phyloP scores from a whole-genome alignment of 2,329 filamentous ascomycete genomes.

The Colletotrichum sp. region DNA sequence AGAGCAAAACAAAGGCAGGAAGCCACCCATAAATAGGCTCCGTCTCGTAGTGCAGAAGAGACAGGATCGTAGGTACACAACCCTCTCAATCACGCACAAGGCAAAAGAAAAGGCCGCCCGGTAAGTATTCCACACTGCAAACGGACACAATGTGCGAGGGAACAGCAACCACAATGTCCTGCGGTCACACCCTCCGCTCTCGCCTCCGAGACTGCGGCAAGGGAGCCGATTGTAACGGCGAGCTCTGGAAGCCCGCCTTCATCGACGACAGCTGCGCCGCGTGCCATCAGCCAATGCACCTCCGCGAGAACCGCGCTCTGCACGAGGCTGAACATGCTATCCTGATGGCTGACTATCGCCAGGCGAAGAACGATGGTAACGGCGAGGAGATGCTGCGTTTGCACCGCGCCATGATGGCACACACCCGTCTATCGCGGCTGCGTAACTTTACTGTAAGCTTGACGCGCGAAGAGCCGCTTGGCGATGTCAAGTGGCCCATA shows the following conservation, averaged over 20 bases:
- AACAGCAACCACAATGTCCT: conserved; percentile 27
- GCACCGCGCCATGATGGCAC: conserved; percentile 25
- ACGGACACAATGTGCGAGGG: conserved; percentile 28
- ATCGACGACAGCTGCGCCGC: conserved; percentile 41
- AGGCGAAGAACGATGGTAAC: conserved; percentile 28
- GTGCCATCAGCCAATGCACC: conserved; percentile 36
- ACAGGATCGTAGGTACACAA: background rate
- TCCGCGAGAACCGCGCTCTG: conserved; percentile 26
- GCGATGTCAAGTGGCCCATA: conserved; percentile 2
- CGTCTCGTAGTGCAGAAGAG: conserved; percentile 19
- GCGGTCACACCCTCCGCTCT: conserved; percentile 28
- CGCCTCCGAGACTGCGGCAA: conserved; percentile 18
- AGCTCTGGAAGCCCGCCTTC: conserved; percentile 16
- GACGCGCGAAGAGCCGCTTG: background rate
- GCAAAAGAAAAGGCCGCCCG: background rate
- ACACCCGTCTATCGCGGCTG: background rate
- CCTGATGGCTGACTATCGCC: conserved; percentile 30
- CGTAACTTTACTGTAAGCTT: conserved; percentile 7
- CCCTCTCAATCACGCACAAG: background rate
- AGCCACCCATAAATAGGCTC: background rate
- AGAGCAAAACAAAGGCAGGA: background rate
- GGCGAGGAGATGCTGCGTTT: conserved; percentile 26
- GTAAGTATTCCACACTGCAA: background rate
- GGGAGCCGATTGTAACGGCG: conserved; percentile 1
- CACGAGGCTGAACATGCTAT: conserved; percentile 30